Evolutionary conservation across 441 rosid genomes (phyloP), one percentile per base, ranked within the genome.

Genomic region (Melastoma candidum): DNA sequence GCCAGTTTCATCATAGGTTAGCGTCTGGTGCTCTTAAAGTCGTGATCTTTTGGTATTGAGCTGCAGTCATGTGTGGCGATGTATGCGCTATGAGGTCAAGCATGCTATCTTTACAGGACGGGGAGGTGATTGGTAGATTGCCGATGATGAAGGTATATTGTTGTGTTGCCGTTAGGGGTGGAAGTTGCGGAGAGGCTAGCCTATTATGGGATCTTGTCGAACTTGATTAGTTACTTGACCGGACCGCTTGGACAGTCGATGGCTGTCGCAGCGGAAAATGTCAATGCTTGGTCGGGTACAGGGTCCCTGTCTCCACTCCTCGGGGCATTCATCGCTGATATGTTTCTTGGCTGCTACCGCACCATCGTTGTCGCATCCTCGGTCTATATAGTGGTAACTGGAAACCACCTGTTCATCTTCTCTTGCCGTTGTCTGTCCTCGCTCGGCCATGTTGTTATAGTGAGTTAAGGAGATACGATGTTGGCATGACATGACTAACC

Each of bases 141-240:
- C 1, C n/a, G 13, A 7, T 11, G 41, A 11, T 12, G 7, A 5
- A 2, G 7, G n/a, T 1, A 9, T 22, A 2, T 27, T 26, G 24
- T n/a, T 27, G 22, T 53, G 29, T 11, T 7, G 36, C 13, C 1
- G 51, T 43, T 54, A 85, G 95, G 74, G 24, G 88, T 70, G 47
- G 90, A 85, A 67, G 77, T 79, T 26, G 81, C 78, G 13, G 95
- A 85, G 77, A 76, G 90, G 46, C 81, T 79, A 29, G 82, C 88
- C 7, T 81, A 74, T 47, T 76, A 60, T 65, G 89, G 94, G 27
- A 79, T 84, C 46, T 54, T 62, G 4, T 68, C 81, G 14, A 84
- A 82, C 57, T 74, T 84, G 10, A 78, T 82, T 7, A 73, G 69
- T 11, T 82, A 72, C 67, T 60, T 84, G 47, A 82, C 89, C 41